Base-by-base conservation (phyloP, 441 rosid genomes). In the Bocquillonia castaneifolia region DNA sequence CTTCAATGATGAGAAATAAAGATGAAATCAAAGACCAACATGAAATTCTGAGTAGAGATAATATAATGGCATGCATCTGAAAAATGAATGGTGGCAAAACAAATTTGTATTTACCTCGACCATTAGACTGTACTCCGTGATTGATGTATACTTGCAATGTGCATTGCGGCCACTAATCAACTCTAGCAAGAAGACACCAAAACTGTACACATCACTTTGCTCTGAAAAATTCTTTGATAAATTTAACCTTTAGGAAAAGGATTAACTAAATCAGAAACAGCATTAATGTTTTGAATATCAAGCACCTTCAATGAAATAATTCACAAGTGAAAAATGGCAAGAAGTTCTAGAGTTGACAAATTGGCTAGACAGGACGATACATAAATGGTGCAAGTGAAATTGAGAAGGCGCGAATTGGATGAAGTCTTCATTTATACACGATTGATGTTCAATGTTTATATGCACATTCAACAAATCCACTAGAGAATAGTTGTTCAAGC, bases 101-200 rank as follows among this genome's bases (percentile, higher is more conserved):
- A 54, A 42, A 56, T 4, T 1, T 45, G 25, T 26, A 14, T 32
- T 13, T 69, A 83, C 86, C 84, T 79, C 78, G 18, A 71, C 37
- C 59, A 73, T 66, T 37, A 83, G 60, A 53, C 58, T 67, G 23
- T 63, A 58, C 39, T 71, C 74, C 17, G 72, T 39, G 48, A 63
- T 62, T 48, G 55, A 64, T 18, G 20, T 53, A 36, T 60, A 63
- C 45, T 66, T 70, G 59, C 72, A 64, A 25, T 50, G 14, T 25
- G 87, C 77, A 69, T 68, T 76, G 1, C 68, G 77, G 63, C 84
- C 84, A 40, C 81, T 75, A n/a, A 72, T 66, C 54, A 83, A 54
- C 69, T 77, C 87, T 22, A 83, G 58, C 25, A 83, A 69, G 76
- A 83, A 81, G 31, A 81, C 82, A 44, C 87, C 87, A 15, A 79